Conservation (phyloP, 805 yeast species). For the Wickerhamiella galacta region DNA sequence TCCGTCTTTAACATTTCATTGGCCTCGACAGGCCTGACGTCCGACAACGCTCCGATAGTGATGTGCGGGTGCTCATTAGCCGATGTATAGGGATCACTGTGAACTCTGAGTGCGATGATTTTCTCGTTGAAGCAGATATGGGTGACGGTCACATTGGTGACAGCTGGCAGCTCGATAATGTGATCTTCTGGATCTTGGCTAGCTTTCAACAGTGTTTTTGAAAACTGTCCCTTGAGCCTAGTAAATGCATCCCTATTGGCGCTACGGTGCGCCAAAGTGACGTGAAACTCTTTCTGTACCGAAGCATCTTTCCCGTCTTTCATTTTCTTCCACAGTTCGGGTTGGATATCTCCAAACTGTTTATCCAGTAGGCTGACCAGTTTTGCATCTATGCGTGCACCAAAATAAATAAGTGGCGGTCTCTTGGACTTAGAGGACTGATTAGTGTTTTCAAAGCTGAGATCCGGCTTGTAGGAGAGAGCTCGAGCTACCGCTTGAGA, state of each 20-base stretch:
- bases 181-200: neutral
- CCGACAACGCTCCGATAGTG: slow-evolving; percentile 46
- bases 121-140: slow-evolving; percentile 34
- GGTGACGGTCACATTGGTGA: slow-evolving; percentile 26
- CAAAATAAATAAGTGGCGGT: slow-evolving; percentile 25
- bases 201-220: neutral
- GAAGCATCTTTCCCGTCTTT: slow-evolving; percentile 5
- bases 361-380: slow-evolving; percentile 11
- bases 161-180: slow-evolving; percentile 8
- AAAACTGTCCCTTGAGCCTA: slow-evolving; percentile 3
- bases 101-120: slow-evolving; percentile 39
- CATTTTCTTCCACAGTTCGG: slow-evolving; percentile 5
- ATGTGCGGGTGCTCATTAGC: slow-evolving; percentile 44
- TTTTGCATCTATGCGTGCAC: slow-evolving; percentile 24
- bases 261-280: slow-evolving; percentile 19
- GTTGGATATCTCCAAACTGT: slow-evolving; percentile 8
- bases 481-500: slow-evolving; percentile 36
- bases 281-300: slow-evolving; percentile 17
- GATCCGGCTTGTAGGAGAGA: slow-evolving; percentile 35
- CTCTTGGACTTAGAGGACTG: slow-evolving; percentile 6
- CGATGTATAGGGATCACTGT: slow-evolving; percentile 18
- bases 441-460: slow-evolving; percentile 18
- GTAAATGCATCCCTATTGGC: slow-evolving; percentile 3
- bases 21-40: slow-evolving; percentile 36
- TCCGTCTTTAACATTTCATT: slow-evolving; percentile 24